These are phyloP conservation scores for Pythium rishiriense DNA, from an alignment of 352 stramenopile genomes.

Conservation along the genomic window DNA sequence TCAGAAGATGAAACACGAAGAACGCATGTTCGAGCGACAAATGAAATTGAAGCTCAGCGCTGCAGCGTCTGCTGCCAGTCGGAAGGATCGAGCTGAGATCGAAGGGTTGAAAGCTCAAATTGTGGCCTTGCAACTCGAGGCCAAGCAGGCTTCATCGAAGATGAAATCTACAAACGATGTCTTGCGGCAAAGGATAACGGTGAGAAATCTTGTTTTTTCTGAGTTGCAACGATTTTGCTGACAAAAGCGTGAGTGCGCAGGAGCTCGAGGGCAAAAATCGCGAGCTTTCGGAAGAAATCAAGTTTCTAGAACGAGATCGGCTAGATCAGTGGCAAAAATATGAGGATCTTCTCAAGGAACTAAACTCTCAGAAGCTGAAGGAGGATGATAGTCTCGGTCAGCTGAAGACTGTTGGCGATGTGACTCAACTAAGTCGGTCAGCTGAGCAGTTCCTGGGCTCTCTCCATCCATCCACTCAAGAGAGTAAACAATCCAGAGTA, in stretches of 20 bases:
- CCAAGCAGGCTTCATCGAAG: slow-evolving; percentile 38
- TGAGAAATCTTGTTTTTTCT: slow-evolving; percentile 24
- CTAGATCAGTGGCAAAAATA: slow-evolving; percentile 78
- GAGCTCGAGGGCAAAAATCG: slow-evolving; percentile 78
- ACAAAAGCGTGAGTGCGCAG: slow-evolving; percentile 30
- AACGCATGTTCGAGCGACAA: slow-evolving; percentile 67
- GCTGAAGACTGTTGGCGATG: slow-evolving; percentile 20
- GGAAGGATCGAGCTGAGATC: slow-evolving; percentile 66
- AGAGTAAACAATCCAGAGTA: background rate
- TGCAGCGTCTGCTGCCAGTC: slow-evolving; percentile 48
- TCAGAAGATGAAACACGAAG: slow-evolving; percentile 74
- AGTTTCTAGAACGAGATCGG: slow-evolving; percentile 74
- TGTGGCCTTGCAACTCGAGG: slow-evolving; percentile 77
- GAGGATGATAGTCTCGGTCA: background rate
- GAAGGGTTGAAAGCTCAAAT: slow-evolving; percentile 83
- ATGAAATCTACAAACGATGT: slow-evolving; percentile 70
- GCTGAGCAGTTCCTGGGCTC: slow-evolving; percentile 24
- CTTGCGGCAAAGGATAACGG: slow-evolving; percentile 61
- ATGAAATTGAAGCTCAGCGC: slow-evolving; percentile 70
- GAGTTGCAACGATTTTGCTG: background rate
- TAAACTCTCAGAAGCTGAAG: slow-evolving; percentile 37
- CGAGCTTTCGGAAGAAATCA: slow-evolving; percentile 72
- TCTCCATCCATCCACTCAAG: background rate
- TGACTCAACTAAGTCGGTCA: slow-evolving; percentile 11
- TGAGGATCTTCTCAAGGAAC: slow-evolving; percentile 46